Conservation (phyloP, 495 filamentous ascomycete species). For the Cryomyces antarcticus region DNA sequence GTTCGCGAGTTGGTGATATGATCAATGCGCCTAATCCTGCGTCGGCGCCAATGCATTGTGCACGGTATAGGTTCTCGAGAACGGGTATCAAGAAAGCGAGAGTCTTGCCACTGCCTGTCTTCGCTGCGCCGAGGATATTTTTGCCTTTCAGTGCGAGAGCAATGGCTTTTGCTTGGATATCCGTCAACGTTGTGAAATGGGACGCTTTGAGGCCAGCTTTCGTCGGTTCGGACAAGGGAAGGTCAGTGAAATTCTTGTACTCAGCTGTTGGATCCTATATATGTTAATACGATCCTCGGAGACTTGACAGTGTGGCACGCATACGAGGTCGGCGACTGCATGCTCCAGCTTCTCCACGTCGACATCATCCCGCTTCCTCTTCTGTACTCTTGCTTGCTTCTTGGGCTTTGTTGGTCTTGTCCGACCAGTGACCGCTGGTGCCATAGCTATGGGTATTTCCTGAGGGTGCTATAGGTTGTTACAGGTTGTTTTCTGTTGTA, state of each 20-base stretch:
- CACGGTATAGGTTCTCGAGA: conserved; percentile 83
- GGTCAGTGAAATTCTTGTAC: conserved; percentile 41
- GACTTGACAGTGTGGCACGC: conserved; percentile 4
- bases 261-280: conserved; percentile 19
- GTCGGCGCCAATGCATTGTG: conserved; percentile 76
- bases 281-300: neutral
- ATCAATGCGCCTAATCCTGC: conserved; percentile 74
- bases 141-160: conserved; percentile 65
- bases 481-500: neutral
- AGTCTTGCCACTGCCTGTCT: conserved; percentile 93
- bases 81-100: conserved; percentile 83
- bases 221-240: conserved; percentile 79
- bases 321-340: conserved; percentile 26
- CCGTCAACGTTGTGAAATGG: conserved; percentile 77
- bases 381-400: conserved; percentile 26
- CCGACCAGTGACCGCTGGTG: conserved; percentile 11
- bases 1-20: conserved; percentile 81
- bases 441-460: neutral
- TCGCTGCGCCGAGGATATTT: conserved; percentile 88
- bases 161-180: conserved; percentile 77
- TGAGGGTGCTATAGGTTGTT: too few species aligned
- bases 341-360: conserved; percentile 36
- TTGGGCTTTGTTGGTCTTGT: conserved; percentile 20
- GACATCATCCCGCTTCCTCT: conserved; percentile 42
- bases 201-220: conserved; percentile 58